Conservation (phyloP, 2,329 filamentous ascomycete species). For the Aspergillus brunneoviolaceus region DNA sequence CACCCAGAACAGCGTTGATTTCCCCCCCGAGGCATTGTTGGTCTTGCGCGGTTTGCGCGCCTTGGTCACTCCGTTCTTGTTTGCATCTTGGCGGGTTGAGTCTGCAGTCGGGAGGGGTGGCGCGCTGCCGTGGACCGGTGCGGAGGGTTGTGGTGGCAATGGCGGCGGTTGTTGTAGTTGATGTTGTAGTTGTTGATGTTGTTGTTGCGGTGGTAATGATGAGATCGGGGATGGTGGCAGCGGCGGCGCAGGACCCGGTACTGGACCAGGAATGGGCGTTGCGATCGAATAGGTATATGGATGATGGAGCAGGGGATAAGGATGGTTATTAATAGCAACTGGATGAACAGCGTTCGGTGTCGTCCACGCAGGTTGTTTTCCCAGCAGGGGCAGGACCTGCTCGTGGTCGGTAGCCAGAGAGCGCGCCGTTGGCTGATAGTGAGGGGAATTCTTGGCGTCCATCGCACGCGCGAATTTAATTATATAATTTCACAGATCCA, state of each 20-base stretch:
- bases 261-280: conserved; percentile 8
- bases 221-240: conserved; percentile 11
- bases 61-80: conserved; percentile 28
- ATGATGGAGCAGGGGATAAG: conserved; percentile 9
- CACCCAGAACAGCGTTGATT: conserved; percentile 43
- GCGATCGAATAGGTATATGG: conserved; percentile 18
- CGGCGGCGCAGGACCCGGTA: conserved; percentile 11
- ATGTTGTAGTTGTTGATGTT: conserved; percentile 4
- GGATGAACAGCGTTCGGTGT: conserved; percentile 3
- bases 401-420: conserved; percentile 23
- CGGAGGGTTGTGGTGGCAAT: conserved; percentile 9
- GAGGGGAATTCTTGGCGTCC: conserved; percentile 32
- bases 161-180: conserved; percentile 11
- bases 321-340: conserved; percentile 8
- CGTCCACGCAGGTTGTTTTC: conserved; percentile 24
- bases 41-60: conserved; percentile 37
- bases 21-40: conserved; percentile 27
- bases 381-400: conserved; percentile 31
- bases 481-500: conserved; percentile 19
- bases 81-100: conserved; percentile 13
- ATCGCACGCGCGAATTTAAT: conserved; percentile 25
- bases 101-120: conserved; percentile 3
- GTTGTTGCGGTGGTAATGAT: conserved; percentile 3
- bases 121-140: background rate
- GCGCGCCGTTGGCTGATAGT: conserved; percentile 18